Evolutionary conservation across 805 yeast genomes (phyloP).

Genomic region (Yueomyces sinensis): DNA sequence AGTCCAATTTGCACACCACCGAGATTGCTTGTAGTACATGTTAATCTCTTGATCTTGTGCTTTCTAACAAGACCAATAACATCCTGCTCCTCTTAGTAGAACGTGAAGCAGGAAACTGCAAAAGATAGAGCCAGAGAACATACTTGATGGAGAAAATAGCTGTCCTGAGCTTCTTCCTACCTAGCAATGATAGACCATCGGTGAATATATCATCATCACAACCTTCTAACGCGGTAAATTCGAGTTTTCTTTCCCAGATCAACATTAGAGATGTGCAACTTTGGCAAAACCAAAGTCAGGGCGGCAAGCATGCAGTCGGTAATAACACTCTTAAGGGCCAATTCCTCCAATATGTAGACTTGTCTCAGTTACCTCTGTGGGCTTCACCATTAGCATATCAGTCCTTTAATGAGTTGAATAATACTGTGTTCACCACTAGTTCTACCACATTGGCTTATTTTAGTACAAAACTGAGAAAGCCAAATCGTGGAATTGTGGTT

Average conservation of each 20-base stretch:
- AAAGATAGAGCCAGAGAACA: background rate
- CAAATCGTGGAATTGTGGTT: slow-evolving; percentile 14
- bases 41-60: too few relatives aligned
- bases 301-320: background rate
- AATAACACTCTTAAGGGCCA: slow-evolving; percentile 5
- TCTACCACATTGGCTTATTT: slow-evolving; percentile 17
- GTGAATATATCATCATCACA: slow-evolving; percentile 6
- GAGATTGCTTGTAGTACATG: too few relatives aligned
- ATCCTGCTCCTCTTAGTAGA: slow-evolving; percentile 21
- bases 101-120: slow-evolving; percentile 24
- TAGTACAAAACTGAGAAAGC: slow-evolving; percentile 13
- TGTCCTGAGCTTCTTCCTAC: background rate
- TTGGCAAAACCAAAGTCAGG: slow-evolving; percentile 10
- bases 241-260: too few relatives aligned
- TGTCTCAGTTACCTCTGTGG: slow-evolving; percentile 19
- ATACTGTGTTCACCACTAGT: slow-evolving; percentile 10
- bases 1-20: too few relatives aligned
- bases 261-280: slow-evolving; percentile 19
- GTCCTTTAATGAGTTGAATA: background rate
- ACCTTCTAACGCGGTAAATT: too few relatives aligned
- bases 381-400: slow-evolving; percentile 1
- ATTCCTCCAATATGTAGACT: slow-evolving; percentile 12
- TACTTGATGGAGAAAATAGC: background rate
- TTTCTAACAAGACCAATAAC: too few relatives aligned
- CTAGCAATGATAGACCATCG: background rate